A percentile compares a stretch with the other conserved stretches of the same genome.
Evolutionary conservation across 352 stramenopile species (phyloP).

Genomic region (Blastocystis sp.): DNA sequence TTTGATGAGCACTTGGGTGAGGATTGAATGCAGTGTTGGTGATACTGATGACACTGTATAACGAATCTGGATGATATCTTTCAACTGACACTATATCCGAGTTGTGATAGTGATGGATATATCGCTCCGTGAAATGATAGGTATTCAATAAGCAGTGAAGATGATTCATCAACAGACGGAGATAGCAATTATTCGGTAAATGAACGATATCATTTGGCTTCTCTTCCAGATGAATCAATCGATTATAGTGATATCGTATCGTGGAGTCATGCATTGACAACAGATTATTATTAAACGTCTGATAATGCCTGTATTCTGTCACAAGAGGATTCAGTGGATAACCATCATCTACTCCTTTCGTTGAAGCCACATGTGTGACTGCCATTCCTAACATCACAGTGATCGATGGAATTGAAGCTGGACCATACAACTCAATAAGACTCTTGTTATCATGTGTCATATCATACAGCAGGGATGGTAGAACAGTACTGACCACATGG

Average conservation of each 20-base stretch:
- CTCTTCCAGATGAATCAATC: neutral
- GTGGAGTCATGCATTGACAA: neutral
- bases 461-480: constrained; percentile 63
- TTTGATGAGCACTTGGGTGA: neutral
- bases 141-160: neutral
- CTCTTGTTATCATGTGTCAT: constrained; percentile 64
- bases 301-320: constrained; percentile 36
- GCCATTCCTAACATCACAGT: constrained; percentile 1
- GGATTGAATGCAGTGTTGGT: constrained; percentile 1
- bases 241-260: neutral
- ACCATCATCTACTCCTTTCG: constrained; percentile 59
- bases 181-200: neutral
- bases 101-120: neutral
- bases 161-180: constrained; percentile 48
- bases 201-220: neutral
- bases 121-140: neutral
- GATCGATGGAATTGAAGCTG: neutral
- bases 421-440: neutral
- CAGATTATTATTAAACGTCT: neutral
- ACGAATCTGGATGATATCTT: neutral
- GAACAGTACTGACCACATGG: neutral
- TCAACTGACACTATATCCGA: neutral
- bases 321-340: constrained; percentile 55
- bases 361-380: constrained; percentile 26
- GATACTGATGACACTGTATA: constrained; percentile 25